Base-by-base conservation (phyloP, 2,329 filamentous ascomycete species). In the Aspergillus floridensis region DNA sequence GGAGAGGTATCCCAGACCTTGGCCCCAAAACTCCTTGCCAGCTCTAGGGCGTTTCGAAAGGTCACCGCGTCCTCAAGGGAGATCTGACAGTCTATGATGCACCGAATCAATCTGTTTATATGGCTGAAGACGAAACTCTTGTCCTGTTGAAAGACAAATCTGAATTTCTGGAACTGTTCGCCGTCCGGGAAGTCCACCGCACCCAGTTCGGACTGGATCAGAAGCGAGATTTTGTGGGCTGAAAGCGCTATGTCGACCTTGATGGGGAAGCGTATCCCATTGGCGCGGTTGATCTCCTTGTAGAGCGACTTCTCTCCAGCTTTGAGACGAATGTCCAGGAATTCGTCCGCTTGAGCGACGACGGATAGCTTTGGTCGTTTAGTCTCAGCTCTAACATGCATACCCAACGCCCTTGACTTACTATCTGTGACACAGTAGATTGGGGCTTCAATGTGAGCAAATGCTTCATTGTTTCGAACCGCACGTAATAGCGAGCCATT, bases 401-500 rank as follows among this genome's bases (percentile, higher is more conserved):
- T 7, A 0, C 22, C 7, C 11, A 2, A 46, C 50, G 4, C 21
- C 19, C 5, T 46, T 22, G 3, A 49, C 41, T 77, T 76, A 92
- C 89, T 67, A 93, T 86, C 48, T 90, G 83, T 31, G 87, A 87
- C 6, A 88, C 79, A 7, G 82, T 85, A 0, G 87, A 82, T 46
- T 82, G 83, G 1, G 77, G 73, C n/a, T 84, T 82, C 55, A 95
- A 79, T 0, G 79, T 78, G 48, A 93, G 76, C 14, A 96, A 80
- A 1, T 80, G 72, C 66, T 86, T 88, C 90, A 95, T 96, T 0
- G 91, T 95, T 41, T 88, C 83, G 66, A 93, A 93, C 22, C 85
- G 85, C 3, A 95, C 79, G 77, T 91, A 93, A 71, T 93, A 96
- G 51, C 86, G 84, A 48, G 91, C 89, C 91, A 96, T 96, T 4